These are phyloP conservation scores for Lathyrus aphaca DNA, from an alignment of 306 rosid genomes.

Conservation along the genomic window DNA sequence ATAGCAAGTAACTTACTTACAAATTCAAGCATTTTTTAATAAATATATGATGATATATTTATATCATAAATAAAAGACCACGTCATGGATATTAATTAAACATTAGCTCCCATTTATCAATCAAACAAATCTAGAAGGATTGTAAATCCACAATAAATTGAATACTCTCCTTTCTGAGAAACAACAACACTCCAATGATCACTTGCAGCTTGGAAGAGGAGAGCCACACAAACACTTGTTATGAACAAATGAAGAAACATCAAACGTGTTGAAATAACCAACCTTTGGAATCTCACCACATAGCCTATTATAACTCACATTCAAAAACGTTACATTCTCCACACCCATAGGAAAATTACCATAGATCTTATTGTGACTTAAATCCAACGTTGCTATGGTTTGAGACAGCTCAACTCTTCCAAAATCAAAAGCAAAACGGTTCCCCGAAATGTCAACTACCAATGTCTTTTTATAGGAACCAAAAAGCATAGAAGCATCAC, in stretches of 20 bases:
- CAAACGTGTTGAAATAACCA: conserved; percentile 43
- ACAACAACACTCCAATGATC: too few species aligned
- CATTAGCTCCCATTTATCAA: too few species aligned
- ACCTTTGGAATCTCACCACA: conserved; percentile 60
- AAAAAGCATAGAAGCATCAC: conserved; percentile 57
- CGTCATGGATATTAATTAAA: too few species aligned
- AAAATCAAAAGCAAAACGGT: conserved; percentile 47
- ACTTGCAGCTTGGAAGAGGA: conserved; percentile 25
- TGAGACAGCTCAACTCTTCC: conserved; percentile 40
- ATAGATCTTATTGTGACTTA: conserved; percentile 49
- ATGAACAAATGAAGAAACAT: conserved; percentile 21
- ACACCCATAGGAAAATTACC: conserved; percentile 47
- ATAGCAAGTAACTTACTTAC: too few species aligned
- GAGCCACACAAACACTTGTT: conserved; percentile 64
- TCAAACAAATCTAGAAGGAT: too few species aligned
- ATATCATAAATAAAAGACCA: too few species aligned
- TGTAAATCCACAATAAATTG: too few species aligned
- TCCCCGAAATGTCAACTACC: conserved; percentile 47
- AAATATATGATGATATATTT: too few species aligned
- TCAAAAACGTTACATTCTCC: conserved; percentile 39
- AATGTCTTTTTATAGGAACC: conserved; percentile 38
- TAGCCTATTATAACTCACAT: conserved; percentile 61
- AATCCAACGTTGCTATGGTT: conserved; percentile 37
- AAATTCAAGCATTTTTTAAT: too few species aligned
- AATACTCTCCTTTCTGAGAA: too few species aligned